Evolutionary conservation across 1,139 yeast species (phyloP).

Genomic region (Taiozyma sp.): DNA sequence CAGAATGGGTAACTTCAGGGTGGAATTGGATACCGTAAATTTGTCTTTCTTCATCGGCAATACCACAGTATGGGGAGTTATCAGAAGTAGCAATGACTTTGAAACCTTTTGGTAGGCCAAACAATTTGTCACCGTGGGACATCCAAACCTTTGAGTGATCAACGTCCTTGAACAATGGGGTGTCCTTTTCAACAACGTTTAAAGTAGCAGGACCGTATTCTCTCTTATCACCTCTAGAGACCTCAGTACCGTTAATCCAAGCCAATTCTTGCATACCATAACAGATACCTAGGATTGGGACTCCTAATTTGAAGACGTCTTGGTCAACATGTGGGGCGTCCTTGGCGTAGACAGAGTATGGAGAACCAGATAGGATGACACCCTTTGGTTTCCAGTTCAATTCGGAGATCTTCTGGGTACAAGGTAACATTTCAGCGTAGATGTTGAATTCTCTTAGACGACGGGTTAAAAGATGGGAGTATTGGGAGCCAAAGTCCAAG

Average conservation of each 20-base stretch:
- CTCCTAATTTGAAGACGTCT: conserved; percentile 82
- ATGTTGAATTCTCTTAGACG: conserved; percentile 97
- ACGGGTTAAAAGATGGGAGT: conserved; percentile 94
- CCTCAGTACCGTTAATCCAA: conserved; percentile 96
- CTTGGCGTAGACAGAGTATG: conserved; percentile 92
- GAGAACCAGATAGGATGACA: conserved; percentile 94
- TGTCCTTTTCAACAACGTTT: conserved; percentile 59
- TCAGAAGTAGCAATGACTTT: conserved; percentile 85
- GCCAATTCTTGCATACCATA: conserved; percentile 99
- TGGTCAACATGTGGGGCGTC: conserved; percentile 98
- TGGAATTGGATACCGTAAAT: conserved; percentile 98
- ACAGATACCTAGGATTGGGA: conserved; percentile 96
- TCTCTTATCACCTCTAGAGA: conserved; percentile 94
- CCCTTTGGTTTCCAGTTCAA: conserved; percentile 95
- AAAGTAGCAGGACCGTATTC: conserved; percentile 97
- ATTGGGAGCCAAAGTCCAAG: conserved; percentile 97
- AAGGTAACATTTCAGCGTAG: conserved; percentile 98
- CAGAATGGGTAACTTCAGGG: conserved; percentile 98
- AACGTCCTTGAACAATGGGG: conserved; percentile 79
- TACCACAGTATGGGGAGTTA: conserved; percentile 95
- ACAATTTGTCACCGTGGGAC: conserved; percentile 98
- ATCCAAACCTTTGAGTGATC: conserved; percentile 95
- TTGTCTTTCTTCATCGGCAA: conserved; percentile 64
- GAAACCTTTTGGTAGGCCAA: conserved; percentile 85
- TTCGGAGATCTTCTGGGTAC: conserved; percentile 93